Conservation (phyloP, 2,329 filamentous ascomycete genomes). For the Nigrograna mackinnonii region DNA sequence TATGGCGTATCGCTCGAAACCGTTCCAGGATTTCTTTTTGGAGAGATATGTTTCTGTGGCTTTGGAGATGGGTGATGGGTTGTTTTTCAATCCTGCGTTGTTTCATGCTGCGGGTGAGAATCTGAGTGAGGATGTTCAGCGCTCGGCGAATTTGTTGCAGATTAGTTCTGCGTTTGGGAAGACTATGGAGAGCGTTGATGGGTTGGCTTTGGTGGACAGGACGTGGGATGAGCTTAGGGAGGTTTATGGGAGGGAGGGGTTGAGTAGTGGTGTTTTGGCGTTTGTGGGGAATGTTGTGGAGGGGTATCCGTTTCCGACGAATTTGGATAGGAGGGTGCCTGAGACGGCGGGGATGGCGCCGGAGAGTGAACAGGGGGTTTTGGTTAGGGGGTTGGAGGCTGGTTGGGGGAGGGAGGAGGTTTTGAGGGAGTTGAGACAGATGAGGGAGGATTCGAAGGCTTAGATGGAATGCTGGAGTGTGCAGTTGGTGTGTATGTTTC, state of each 20-base stretch:
- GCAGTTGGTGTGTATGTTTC: no score
- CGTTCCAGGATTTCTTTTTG: slow-evolving; percentile 60
- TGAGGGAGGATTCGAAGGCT: slow-evolving; percentile 38
- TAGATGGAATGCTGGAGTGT: no score
- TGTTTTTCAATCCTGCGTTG: slow-evolving; percentile 67
- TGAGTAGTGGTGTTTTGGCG: slow-evolving; percentile 49
- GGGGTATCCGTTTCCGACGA: slow-evolving; percentile 66
- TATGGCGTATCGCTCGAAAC: slow-evolving; percentile 58
- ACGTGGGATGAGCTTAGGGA: slow-evolving; percentile 48
- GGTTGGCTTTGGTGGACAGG: slow-evolving; percentile 50
- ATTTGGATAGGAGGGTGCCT: slow-evolving; percentile 61
- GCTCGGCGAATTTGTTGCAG: slow-evolving; percentile 66
- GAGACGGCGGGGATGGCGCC: slow-evolving; percentile 63
- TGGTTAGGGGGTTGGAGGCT: slow-evolving; percentile 49
- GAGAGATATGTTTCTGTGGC: slow-evolving; percentile 57
- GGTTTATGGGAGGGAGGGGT: slow-evolving; percentile 38
- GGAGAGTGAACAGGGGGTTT: slow-evolving; percentile 59
- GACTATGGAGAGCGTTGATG: slow-evolving; percentile 65
- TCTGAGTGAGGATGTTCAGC: slow-evolving; percentile 49
- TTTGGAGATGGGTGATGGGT: slow-evolving; percentile 59
- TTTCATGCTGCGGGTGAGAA: slow-evolving; percentile 68
- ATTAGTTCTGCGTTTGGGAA: slow-evolving; percentile 66
- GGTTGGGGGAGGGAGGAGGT: slow-evolving; percentile 45
- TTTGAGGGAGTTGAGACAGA: slow-evolving; percentile 44
- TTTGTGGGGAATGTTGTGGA: slow-evolving; percentile 58